Percentiles rank a stretch among this genome's conserved stretches.
Evolutionary conservation across 805 yeast species (phyloP).

Genomic region (Pichia rugopelliculosa): DNA sequence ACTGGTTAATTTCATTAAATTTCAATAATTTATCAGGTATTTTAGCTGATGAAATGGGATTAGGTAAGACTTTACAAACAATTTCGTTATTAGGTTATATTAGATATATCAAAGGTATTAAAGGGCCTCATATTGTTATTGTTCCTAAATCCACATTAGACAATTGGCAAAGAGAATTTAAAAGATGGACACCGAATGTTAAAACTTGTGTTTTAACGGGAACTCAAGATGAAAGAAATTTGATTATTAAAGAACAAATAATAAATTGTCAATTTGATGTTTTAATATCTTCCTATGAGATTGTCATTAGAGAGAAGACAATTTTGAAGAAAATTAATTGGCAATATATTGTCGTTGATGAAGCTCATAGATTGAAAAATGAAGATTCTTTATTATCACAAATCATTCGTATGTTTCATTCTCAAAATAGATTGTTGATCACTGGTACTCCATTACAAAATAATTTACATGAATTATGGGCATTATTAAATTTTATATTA

Average conservation of each 20-base stretch:
- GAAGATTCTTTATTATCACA: slow-evolving; percentile 69
- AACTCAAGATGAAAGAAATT: slow-evolving; percentile 58
- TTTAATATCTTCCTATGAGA: slow-evolving; percentile 64
- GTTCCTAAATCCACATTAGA: slow-evolving; percentile 78
- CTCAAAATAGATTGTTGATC: slow-evolving; percentile 60
- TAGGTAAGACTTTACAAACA: slow-evolving; percentile 77
- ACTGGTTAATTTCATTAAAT: slow-evolving; percentile 66
- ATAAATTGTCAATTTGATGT: slow-evolving; percentile 64
- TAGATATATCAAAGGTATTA: slow-evolving; percentile 48
- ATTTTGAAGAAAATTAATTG: slow-evolving; percentile 59
- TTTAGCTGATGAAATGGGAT: slow-evolving; percentile 81
- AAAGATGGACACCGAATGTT: slow-evolving; percentile 75
- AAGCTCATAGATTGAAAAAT: slow-evolving; percentile 77
- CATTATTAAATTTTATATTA: slow-evolving; percentile 62
- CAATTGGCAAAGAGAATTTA: slow-evolving; percentile 73
- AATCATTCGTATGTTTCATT: slow-evolving; percentile 64
- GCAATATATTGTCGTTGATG: slow-evolving; percentile 75
- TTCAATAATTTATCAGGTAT: slow-evolving; percentile 68
- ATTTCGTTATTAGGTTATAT: slow-evolving; percentile 69
- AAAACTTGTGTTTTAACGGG: slow-evolving; percentile 66
- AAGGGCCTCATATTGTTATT: slow-evolving; percentile 70
- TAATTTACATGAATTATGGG: slow-evolving; percentile 77
- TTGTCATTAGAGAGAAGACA: slow-evolving; percentile 68
- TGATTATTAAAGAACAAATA: slow-evolving; percentile 43
- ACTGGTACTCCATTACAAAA: slow-evolving; percentile 83